Evolutionary conservation across 31 red algal genomes (phyloP).

Genomic region (Porphyra umbilicalis): DNA sequence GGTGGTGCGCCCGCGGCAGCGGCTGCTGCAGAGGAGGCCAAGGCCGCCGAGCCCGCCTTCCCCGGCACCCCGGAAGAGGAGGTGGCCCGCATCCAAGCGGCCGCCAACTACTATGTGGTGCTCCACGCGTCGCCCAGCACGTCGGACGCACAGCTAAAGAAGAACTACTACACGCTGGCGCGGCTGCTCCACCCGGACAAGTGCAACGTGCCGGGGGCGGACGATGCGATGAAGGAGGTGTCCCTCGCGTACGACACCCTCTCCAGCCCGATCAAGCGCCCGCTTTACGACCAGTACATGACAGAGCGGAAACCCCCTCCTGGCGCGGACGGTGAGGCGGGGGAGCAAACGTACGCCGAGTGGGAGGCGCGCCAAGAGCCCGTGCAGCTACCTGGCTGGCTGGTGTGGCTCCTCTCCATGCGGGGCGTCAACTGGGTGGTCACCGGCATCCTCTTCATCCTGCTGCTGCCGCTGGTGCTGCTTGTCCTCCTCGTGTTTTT

Average conservation of each 20-base stretch:
- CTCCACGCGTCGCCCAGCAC: conserved; percentile 80
- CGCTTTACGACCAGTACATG: conserved; percentile 72
- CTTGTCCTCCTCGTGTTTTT: conserved; percentile 42
- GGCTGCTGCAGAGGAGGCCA: conserved; percentile 4
- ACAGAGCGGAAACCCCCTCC: not conserved
- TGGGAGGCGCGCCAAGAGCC: conserved; percentile 79
- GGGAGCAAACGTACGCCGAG: conserved; percentile 75
- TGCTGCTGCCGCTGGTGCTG: conserved; percentile 39
- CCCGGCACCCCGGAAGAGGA: conserved; percentile 27
- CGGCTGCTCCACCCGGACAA: conserved; percentile 91
- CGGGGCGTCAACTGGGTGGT: conserved; percentile 51
- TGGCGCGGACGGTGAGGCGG: conserved; percentile 31
- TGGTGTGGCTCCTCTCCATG: conserved; percentile 43
- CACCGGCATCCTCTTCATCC: conserved; percentile 10
- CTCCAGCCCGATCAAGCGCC: conserved; percentile 84
- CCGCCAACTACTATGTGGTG: conserved; percentile 77
- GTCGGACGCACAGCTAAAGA: conserved; percentile 64
- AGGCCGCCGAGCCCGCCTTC: not conserved
- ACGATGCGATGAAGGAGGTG: conserved; percentile 81
- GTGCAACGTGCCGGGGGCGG: conserved; percentile 71
- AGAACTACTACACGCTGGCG: conserved; percentile 90
- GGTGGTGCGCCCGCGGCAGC: conserved; percentile 4
- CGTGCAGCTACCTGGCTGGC: conserved; percentile 53
- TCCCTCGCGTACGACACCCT: conserved; percentile 94
- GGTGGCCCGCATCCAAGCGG: conserved; percentile 61